Conservation (phyloP, 345 rosid species). For the Gossypium mustelinum region DNA sequence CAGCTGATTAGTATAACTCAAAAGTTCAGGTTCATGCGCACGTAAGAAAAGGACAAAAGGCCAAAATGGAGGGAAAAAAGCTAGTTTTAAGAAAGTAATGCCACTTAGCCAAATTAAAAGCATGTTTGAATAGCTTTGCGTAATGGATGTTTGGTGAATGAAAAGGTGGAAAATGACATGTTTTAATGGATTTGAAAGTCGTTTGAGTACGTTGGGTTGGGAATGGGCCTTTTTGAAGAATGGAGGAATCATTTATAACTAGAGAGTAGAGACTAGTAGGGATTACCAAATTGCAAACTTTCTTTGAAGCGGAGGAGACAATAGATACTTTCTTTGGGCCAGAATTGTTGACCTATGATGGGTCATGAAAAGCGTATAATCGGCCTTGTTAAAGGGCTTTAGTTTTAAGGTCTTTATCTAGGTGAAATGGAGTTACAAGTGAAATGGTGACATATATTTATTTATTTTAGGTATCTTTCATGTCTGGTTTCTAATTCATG, state of each 20-base stretch:
- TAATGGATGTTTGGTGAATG: neutral
- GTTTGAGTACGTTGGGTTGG: neutral
- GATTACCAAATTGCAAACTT: too few relatives aligned
- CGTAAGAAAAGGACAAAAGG: neutral
- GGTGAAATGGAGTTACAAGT: too few relatives aligned
- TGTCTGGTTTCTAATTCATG: too few relatives aligned
- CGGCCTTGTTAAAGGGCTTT: neutral
- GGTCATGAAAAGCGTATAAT: too few relatives aligned
- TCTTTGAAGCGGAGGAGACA: too few relatives aligned
- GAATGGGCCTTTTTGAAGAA: neutral
- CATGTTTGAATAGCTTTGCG: neutral
- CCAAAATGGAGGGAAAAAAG: neutral
- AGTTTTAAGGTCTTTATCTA: neutral
- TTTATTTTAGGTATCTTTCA: too few relatives aligned
- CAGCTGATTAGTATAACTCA: neutral
- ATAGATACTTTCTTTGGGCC: neutral
- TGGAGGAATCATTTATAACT: too few relatives aligned
- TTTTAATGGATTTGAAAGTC: too few relatives aligned
- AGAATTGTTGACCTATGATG: neutral
- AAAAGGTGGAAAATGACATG: neutral
- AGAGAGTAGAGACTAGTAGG: too few relatives aligned
- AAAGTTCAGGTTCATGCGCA: neutral
- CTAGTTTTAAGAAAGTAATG: neutral
- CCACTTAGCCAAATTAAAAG: neutral
- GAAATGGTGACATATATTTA: too few relatives aligned